Evolutionary conservation across 108 stramenopile genomes (phyloP), one percentile per base, ranked within the genome.

Genomic region (Skeletonema costatum): DNA sequence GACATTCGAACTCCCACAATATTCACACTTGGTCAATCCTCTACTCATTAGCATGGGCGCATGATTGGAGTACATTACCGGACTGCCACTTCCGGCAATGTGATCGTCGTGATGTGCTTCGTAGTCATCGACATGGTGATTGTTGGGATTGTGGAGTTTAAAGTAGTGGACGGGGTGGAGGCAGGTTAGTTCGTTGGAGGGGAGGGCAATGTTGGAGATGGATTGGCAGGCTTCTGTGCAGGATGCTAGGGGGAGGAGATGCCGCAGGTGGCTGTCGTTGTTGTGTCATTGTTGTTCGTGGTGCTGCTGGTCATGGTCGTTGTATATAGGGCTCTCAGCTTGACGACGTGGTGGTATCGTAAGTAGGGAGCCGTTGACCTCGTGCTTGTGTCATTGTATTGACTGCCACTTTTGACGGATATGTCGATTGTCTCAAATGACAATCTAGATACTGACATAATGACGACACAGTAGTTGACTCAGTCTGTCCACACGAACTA

Each of bases 11-110:
- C 64, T 64, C 2, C 80, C 80, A 64, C 80, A 81, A 65, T 81
- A 81, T 66, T 81, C 80, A 60, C 80, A 81, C 14, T 62, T 50
- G 16, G 70, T 16, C 11, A 74, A 65, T 5, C 80, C 80, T 4
- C 29, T 56, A 29, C 19, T 17, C 9, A 17, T 17, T 10, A 10
- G 5, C 12, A 75, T 56, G 2, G 73, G 80, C 2, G 80, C 68
- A 3, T 53, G 59, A 1, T 51, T 50, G 19, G 80, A 71, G 42
- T 81, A 81, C 38, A 70, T 35, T 59, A 70, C 70, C 6, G 66
- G 56, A 41, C 53, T 56, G 3, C 53, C 53, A n/a, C 9, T 25
- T 0, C 19, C 25, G 21, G 25, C 4, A 7, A 25, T 50, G 17
- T 50, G 17, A 12, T 50, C 48, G 2, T 50, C 4, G 17, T 50